Evolutionary conservation across 1,139 yeast species (phyloP).

Genomic region (Candida sanyaensis): DNA sequence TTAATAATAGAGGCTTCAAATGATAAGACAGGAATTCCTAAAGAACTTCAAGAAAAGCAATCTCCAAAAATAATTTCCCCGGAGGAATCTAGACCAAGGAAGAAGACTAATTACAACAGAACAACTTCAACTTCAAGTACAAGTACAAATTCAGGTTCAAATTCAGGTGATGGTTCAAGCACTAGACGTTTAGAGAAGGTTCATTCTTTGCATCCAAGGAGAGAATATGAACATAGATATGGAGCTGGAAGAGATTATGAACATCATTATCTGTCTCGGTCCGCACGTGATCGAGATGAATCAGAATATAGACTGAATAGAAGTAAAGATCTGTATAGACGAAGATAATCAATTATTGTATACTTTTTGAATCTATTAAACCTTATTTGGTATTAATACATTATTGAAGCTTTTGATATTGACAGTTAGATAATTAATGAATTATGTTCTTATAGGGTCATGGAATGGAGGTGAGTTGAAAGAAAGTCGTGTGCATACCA

Average conservation of each 20-base stretch:
- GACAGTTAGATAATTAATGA: too few species aligned
- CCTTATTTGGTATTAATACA: too few species aligned
- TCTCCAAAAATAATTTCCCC: constrained; percentile 1
- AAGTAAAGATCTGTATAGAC: background rate
- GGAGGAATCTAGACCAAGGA: constrained; percentile 1
- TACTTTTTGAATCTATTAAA: too few species aligned
- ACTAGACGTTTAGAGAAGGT: background rate
- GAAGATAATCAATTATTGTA: background rate
- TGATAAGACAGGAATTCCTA: constrained; percentile 43
- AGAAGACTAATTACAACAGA: constrained; percentile 28
- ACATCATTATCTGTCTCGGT: background rate
- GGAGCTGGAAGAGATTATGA: constrained; percentile 11
- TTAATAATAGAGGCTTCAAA: constrained; percentile 41
- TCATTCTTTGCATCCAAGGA: background rate
- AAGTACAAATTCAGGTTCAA: constrained; percentile 19
- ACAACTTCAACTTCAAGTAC: constrained; percentile 16
- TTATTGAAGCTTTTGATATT: too few species aligned
- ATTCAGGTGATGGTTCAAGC: too few species aligned
- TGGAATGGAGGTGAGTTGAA: too few species aligned
- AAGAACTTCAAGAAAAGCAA: constrained; percentile 21
- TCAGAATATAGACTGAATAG: constrained; percentile 7
- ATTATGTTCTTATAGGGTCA: too few species aligned
- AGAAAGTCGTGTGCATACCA: background rate
- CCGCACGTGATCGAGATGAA: constrained; percentile 11
- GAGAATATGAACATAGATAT: constrained; percentile 5